phyloP scores from a whole-genome alignment of 257 asterid species.

The Parsonsia alboflavescens region DNA sequence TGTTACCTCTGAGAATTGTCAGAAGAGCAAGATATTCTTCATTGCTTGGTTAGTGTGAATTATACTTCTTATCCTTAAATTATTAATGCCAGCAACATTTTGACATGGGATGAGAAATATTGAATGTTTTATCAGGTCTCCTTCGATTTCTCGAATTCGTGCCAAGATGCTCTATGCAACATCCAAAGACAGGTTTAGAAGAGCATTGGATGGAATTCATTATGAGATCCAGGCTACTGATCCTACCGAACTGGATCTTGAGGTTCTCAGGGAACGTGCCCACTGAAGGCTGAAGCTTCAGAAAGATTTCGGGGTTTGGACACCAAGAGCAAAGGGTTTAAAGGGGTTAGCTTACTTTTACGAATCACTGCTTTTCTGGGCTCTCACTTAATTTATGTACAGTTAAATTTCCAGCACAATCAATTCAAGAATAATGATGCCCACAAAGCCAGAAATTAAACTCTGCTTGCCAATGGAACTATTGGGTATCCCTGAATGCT shows the following conservation, averaged over 20 bases:
- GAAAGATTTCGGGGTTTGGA: not conserved
- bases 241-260: slow-evolving; percentile 39
- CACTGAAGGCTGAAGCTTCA: slow-evolving; percentile 9
- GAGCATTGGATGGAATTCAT: slow-evolving; percentile 36
- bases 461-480: not conserved
- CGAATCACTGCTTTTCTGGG: not conserved
- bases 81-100: not conserved
- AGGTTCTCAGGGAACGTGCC: slow-evolving; percentile 32
- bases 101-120: not conserved
- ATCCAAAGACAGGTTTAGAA: slow-evolving; percentile 32
- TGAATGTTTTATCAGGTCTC: slow-evolving; percentile 25
- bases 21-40: slow-evolving; percentile 77
- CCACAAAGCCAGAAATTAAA: slow-evolving; percentile 6
- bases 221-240: slow-evolving; percentile 44
- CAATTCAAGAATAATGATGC: slow-evolving; percentile 9
- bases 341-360: not conserved
- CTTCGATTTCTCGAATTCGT: slow-evolving; percentile 34
- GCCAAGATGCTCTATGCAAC: slow-evolving; percentile 40
- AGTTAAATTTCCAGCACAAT: not conserved
- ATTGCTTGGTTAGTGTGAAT: slow-evolving; percentile 48
- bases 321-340: not conserved
- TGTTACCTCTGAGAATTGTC: slow-evolving; percentile 66
- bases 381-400: not conserved
- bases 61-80: no score
- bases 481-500: not conserved